Evolutionary conservation across 2,329 filamentous ascomycete genomes (phyloP).

Genomic region (Paracorniculantispora psalliotae): DNA sequence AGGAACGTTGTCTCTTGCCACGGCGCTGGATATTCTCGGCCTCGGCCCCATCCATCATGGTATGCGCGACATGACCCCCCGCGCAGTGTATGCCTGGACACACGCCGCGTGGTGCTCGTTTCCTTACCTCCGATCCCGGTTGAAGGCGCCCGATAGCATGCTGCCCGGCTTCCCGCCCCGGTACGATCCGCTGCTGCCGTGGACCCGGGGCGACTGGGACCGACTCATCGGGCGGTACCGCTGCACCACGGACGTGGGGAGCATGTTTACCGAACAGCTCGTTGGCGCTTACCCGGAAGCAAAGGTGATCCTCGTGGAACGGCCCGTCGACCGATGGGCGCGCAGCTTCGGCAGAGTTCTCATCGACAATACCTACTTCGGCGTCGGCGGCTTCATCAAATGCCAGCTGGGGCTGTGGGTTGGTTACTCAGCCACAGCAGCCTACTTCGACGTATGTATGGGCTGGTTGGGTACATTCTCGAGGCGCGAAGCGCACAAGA

Average conservation of each 20-base stretch:
- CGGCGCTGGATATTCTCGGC: conserved; percentile 1
- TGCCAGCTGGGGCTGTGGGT: conserved; percentile 18
- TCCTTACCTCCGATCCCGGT: background rate
- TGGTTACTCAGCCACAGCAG: conserved; percentile 1
- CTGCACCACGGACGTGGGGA: conserved; percentile 2
- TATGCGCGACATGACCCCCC: background rate
- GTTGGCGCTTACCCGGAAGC: conserved; percentile 18
- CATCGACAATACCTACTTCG: background rate
- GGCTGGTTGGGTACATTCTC: conserved; percentile 12
- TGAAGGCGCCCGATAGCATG: background rate
- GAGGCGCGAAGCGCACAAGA: background rate
- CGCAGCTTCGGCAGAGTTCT: conserved; percentile 21
- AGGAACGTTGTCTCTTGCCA: conserved; percentile 1
- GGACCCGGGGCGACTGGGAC: conserved; percentile 1
- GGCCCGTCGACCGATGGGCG: conserved; percentile 18
- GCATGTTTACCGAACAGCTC: conserved; percentile 5
- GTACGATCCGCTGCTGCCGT: background rate
- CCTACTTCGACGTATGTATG: conserved; percentile 6
- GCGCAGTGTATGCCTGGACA: conserved; percentile 6
- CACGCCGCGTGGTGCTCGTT: conserved; percentile 6
- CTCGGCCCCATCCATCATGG: conserved; percentile 5
- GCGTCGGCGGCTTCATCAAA: conserved; percentile 8
- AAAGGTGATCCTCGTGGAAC: conserved; percentile 19
- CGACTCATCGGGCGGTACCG: conserved; percentile 1
- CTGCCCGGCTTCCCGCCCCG: background rate